Evolutionary conservation across 129 eudicot genomes (phyloP), one percentile per base, ranked within the genome.

Genomic region (Helianthus annuus): DNA sequence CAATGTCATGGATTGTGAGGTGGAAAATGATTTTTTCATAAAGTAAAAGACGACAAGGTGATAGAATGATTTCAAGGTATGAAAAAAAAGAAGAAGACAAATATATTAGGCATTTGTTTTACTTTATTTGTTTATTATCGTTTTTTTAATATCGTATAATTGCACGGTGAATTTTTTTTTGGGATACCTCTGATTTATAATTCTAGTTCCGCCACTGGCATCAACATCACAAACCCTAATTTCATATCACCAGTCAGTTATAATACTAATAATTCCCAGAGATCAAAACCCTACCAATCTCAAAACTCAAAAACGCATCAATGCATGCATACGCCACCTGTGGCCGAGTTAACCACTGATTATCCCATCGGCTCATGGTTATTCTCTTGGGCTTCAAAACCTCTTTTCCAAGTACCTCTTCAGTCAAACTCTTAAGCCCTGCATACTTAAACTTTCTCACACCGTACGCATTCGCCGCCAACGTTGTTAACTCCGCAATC

Each of bases 251-350:
- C 42, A 38, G 22, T 19, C 2, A 1, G 6, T 0, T 7, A n/a
- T n/a, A n/a, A n/a, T 24, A 15, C 0, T 52, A n/a, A 22, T 5
- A 17, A 52, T 7, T 16, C 38, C 54, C 83, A 55, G 77, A 80
- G 55, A 78, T 78, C 69, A 89, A 76, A 32, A 54, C 1, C 79
- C 88, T 72, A 9, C 86, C 97, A 61, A 90, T 85, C 77, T 87
- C 89, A 72, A 74, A 90, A 5, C 87, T 70, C 56, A 87, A 67
- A 70, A 76, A 85, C 8, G 95, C 95, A 77, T 90, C 97, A 53
- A 90, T 70, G 52, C 89, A 83, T 29, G 95, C 97, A 72, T 90
- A 90, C 73, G 62, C 61, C 5, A 90, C 81, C 80, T 90, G 95
- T 0, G 48, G 55, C 13, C 29, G 70, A 40, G 29, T 48, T 40